These are phyloP conservation scores for Leucocoprinus birnbaumii DNA, from an alignment of 768 basidiomycete species.

Conservation along the genomic window DNA sequence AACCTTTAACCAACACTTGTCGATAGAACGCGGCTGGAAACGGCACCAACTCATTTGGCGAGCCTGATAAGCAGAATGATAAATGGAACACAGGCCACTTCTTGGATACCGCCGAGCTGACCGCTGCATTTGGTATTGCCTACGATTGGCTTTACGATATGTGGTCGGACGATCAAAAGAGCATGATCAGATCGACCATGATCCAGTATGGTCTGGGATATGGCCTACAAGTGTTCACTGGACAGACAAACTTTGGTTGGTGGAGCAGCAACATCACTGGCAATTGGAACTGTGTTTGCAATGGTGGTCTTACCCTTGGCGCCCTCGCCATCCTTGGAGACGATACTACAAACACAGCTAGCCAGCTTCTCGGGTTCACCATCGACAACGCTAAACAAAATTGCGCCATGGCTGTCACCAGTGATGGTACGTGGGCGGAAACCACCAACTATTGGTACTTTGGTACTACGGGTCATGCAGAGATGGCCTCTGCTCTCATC, in stretches of 20 bases:
- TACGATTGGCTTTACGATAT: slow-evolving; percentile 96
- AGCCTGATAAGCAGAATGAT: slow-evolving; percentile 36
- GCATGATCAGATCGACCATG: slow-evolving; percentile 65
- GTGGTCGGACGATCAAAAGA: slow-evolving; percentile 74
- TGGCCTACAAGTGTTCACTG: slow-evolving; percentile 55
- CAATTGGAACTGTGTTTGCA: slow-evolving; percentile 99
- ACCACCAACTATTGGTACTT: slow-evolving; percentile 97
- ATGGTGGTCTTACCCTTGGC: slow-evolving; percentile 84
- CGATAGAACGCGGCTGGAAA: slow-evolving; percentile 74
- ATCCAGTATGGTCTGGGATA: slow-evolving; percentile 72
- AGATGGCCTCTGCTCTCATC: slow-evolving; percentile 79
- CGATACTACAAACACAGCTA: slow-evolving; percentile 71
- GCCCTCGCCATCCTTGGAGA: slow-evolving; percentile 89
- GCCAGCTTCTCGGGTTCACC: slow-evolving; percentile 62
- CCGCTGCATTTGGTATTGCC: slow-evolving; percentile 84
- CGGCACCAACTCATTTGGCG: slow-evolving; percentile 49
- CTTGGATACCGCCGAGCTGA: slow-evolving; percentile 90
- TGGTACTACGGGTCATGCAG: slow-evolving; percentile 87
- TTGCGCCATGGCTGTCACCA: slow-evolving; percentile 60
- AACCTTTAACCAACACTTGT: not conserved
- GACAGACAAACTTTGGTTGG: slow-evolving; percentile 57
- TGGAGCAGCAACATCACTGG: slow-evolving; percentile 73
- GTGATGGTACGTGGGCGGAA: slow-evolving; percentile 91
- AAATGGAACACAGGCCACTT: slow-evolving; percentile 92
- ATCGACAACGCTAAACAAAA: slow-evolving; percentile 73